Evolutionary conservation across 2,329 filamentous ascomycete genomes (phyloP).

Genomic region (Pseudocercospora musae): DNA sequence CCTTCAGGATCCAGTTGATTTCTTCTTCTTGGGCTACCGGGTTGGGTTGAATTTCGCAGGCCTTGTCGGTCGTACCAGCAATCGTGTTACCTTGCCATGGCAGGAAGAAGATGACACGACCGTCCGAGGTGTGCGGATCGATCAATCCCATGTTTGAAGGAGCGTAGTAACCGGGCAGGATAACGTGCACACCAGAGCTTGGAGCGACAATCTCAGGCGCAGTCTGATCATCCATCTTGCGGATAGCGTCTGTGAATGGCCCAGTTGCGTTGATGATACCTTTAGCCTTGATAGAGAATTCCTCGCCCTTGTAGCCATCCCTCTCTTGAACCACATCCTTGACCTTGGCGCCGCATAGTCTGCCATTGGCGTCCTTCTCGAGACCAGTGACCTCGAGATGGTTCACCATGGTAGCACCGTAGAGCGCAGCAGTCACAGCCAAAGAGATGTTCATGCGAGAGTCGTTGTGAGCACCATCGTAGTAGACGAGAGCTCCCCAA

Average conservation of each 20-base stretch:
- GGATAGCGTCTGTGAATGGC: constrained; percentile 80
- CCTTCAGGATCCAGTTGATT: constrained; percentile 82
- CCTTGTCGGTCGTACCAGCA: constrained; percentile 80
- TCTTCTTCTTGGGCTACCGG: constrained; percentile 78
- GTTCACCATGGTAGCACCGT: constrained; percentile 78
- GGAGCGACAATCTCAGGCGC: constrained; percentile 79
- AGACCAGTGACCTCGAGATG: constrained; percentile 77
- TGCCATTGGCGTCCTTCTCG: constrained; percentile 69
- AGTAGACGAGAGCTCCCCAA: constrained; percentile 81
- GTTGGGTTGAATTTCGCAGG: constrained; percentile 67
- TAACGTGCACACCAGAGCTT: constrained; percentile 79
- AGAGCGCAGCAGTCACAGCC: constrained; percentile 83
- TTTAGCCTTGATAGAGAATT: constrained; percentile 71
- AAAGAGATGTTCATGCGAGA: constrained; percentile 89
- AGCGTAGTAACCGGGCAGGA: constrained; percentile 82
- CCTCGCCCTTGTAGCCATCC: constrained; percentile 59
- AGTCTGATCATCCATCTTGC: constrained; percentile 74
- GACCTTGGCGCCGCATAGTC: constrained; percentile 68
- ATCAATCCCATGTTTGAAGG: constrained; percentile 84
- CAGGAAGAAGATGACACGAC: constrained; percentile 87
- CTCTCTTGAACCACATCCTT: constrained; percentile 67
- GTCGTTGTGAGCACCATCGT: constrained; percentile 89
- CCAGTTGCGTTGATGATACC: constrained; percentile 87
- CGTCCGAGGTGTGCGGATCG: constrained; percentile 81
- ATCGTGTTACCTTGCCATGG: constrained; percentile 93